A percentile compares a stretch with the other conserved stretches of the same genome.
phyloP scores from a whole-genome alignment of 2,329 filamentous ascomycete genomes.

The Ophiosphaerella korrae region DNA sequence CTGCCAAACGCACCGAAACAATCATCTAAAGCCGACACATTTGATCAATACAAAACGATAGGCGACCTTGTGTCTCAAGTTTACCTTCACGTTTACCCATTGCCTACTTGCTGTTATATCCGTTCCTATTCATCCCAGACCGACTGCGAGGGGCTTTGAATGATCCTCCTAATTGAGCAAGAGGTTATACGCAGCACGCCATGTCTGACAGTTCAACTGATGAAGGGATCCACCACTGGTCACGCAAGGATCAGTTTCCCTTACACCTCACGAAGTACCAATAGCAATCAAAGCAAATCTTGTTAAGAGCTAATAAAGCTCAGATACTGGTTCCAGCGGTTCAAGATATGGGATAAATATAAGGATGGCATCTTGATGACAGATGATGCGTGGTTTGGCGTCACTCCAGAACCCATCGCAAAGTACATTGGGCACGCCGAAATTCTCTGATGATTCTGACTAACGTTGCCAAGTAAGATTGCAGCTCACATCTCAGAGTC shows the following conservation, averaged over 20 bases:
- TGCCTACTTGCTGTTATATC: not conserved
- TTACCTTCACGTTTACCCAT: slow-evolving; percentile 5
- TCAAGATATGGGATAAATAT: slow-evolving; percentile 85
- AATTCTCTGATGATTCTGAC: not conserved
- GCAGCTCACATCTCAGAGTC: slow-evolving; percentile 70
- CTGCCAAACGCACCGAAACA: not conserved
- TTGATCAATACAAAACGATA: slow-evolving; percentile 9
- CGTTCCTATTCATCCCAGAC: too few species aligned
- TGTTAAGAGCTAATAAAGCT: slow-evolving; percentile 1
- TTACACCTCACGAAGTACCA: slow-evolving; percentile 80
- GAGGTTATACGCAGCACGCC: not conserved
- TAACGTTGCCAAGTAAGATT: slow-evolving; percentile 62
- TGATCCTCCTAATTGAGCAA: too few species aligned
- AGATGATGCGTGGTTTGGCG: slow-evolving; percentile 93
- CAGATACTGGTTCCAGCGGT: slow-evolving; percentile 89
- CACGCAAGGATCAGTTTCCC: slow-evolving; percentile 71
- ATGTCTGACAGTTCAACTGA: slow-evolving; percentile 23
- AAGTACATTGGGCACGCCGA: slow-evolving; percentile 56
- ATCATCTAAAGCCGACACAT: slow-evolving; percentile 8
- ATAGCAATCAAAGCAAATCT: not conserved
- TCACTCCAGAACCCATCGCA: slow-evolving; percentile 91
- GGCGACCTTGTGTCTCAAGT: slow-evolving; percentile 3
- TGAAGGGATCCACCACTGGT: slow-evolving; percentile 69
- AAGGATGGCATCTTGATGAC: slow-evolving; percentile 90
- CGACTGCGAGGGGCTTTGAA: too few species aligned